Evolutionary conservation across 1,139 yeast genomes (phyloP), one percentile per base, ranked within the genome.

Genomic region (Zygoascus hellenicus): DNA sequence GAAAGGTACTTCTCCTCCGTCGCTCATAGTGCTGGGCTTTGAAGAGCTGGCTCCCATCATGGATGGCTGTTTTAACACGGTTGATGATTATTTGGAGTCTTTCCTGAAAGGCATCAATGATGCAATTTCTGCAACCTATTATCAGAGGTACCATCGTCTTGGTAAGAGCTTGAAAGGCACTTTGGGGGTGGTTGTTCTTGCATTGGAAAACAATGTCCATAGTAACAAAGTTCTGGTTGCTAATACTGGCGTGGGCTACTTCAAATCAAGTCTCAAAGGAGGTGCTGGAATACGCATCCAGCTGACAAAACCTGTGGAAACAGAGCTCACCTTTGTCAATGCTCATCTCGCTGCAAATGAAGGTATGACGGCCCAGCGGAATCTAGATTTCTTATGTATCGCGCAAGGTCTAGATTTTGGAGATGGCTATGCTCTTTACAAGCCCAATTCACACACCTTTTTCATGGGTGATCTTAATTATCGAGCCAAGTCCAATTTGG

Each of bases 381-480:
- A 83, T 57, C 53, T 60, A 2, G 81, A 83, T 58, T 72, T 78
- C 29, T 55, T 67, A 35, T 65, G 67, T 2, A 63, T 87, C 4
- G 72, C 80, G 58, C 66, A 77, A 29, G 71, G 78, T 3, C 62
- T 85, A 43, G 78, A 75, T 51, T 81, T 82, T 63, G 76, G 74
- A 5, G 88, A 81, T 59, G 83, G 80, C 2, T 72, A 60, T 64
- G 79, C 78, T 39, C 70, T 75, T n/a, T 67, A 78, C 49, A 78
- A 74, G 57, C 82, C 81, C 0, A 60, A 67, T 0, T 59, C 74
- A 5, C 95, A 85, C 60, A 65, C 81, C 9, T 83, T 88, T 57
- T 66, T 88, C 49, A 66, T 86, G 73, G 97, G 97, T 0, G 97
- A 89, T 63, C 69, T 89, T 57, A 89, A 89, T 63, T 89, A 84